These are phyloP conservation scores for Hansenula sp. DNA, from an alignment of 1,139 yeast genomes.

Conservation along the genomic window DNA sequence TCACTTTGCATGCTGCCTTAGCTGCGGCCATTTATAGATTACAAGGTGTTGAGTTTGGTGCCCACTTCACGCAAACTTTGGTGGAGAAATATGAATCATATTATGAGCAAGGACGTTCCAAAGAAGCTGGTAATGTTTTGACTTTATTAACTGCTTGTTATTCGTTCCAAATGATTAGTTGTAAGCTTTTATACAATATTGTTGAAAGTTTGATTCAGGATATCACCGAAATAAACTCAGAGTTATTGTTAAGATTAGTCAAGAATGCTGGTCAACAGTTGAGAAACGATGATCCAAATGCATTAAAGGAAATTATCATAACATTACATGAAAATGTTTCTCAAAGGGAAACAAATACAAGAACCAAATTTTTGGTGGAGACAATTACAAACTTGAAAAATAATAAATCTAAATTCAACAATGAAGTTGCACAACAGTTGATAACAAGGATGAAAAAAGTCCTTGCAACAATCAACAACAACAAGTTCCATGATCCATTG, in stretches of 20 bases:
- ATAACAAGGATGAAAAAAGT: slow-evolving; percentile 64
- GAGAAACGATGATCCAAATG: slow-evolving; percentile 84
- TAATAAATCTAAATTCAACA: slow-evolving; percentile 57
- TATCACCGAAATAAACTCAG: slow-evolving; percentile 72
- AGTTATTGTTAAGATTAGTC: slow-evolving; percentile 66
- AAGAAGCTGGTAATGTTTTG: slow-evolving; percentile 67
- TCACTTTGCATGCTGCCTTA: slow-evolving; percentile 76
- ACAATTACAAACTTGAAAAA: slow-evolving; percentile 83
- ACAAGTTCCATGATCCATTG: slow-evolving; percentile 63
- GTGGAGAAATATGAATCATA: slow-evolving; percentile 59
- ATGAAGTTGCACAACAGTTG: slow-evolving; percentile 41
- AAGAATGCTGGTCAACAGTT: slow-evolving; percentile 80
- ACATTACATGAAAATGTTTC: slow-evolving; percentile 47
- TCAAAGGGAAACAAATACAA: slow-evolving; percentile 44
- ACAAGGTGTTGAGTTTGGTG: slow-evolving; percentile 91
- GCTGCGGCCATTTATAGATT: slow-evolving; percentile 70
- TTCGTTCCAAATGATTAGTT: slow-evolving; percentile 70
- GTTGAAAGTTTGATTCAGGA: slow-evolving; percentile 53
- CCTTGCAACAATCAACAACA: slow-evolving; percentile 44
- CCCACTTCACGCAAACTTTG: slow-evolving; percentile 72
- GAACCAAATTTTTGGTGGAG: slow-evolving; percentile 82
- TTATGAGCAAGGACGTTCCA: slow-evolving; percentile 31
- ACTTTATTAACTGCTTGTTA: slow-evolving; percentile 75
- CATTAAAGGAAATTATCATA: slow-evolving; percentile 75
- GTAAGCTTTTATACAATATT: slow-evolving; percentile 73